Conservation (phyloP, 2,329 filamentous ascomycete genomes). For the Lasiodiplodia sp. region DNA sequence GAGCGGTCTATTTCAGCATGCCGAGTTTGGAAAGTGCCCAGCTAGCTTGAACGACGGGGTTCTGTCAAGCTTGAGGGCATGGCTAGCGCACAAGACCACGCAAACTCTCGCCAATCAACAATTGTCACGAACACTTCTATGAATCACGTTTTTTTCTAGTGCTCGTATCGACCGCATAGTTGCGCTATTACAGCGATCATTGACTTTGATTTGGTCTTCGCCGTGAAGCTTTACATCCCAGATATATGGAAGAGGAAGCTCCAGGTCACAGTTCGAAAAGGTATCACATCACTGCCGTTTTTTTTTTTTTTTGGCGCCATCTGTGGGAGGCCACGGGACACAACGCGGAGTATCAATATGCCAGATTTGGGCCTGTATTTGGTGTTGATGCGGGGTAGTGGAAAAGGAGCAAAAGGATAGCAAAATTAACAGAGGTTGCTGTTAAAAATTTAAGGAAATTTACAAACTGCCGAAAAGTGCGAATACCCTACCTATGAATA, state of each 20-base stretch:
- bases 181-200: not conserved
- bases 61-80: slow-evolving; percentile 1
- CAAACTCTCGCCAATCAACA: not conserved
- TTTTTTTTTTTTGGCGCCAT: not conserved
- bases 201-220: not conserved
- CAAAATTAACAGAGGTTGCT: too few relatives aligned
- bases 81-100: slow-evolving; percentile 11
- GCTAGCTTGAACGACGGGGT: not conserved
- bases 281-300: not conserved
- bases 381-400: too few relatives aligned
- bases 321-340: too few relatives aligned
- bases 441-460: too few relatives aligned
- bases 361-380: too few relatives aligned
- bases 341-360: too few relatives aligned
- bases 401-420: too few relatives aligned
- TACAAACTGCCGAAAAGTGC: too few relatives aligned
- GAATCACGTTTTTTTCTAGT: not conserved
- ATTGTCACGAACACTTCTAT: not conserved
- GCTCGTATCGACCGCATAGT: too few relatives aligned
- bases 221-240: not conserved
- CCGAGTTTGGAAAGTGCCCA: not conserved
- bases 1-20: slow-evolving; percentile 2
- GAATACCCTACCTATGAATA: too few relatives aligned
- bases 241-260: not conserved
- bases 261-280: not conserved